A percentile compares a stretch with the other conserved stretches of the same genome.
phyloP scores from a whole-genome alignment of 202 grass and related monocot species.

The Zoysia matrella region DNA sequence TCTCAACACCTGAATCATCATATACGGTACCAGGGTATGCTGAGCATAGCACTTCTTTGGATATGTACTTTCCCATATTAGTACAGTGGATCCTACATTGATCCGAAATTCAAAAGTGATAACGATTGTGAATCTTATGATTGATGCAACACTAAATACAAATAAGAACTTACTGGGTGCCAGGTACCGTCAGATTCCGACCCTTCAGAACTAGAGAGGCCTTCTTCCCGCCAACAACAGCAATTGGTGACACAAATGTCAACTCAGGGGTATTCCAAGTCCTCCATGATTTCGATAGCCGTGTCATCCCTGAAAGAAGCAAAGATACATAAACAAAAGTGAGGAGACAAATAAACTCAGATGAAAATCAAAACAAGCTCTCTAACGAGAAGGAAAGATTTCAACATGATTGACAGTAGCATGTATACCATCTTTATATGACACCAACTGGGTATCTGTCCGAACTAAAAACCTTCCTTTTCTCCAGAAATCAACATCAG shows the following conservation, averaged over 20 bases:
- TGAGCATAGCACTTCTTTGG: too few relatives aligned
- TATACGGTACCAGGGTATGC: too few relatives aligned
- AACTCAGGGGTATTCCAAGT: slow-evolving; percentile 91
- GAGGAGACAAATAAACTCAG: not conserved
- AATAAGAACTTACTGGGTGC: slow-evolving; percentile 81
- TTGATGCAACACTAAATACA: slow-evolving; percentile 5
- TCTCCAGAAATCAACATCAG: too few relatives aligned
- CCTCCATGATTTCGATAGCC: too few relatives aligned
- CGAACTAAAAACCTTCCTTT: too few relatives aligned
- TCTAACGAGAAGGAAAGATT: not conserved
- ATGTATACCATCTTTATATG: slow-evolving; percentile 79
- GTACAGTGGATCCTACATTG: too few relatives aligned
- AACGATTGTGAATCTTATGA: not conserved
- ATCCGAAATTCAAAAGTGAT: not conserved
- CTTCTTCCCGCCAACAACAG: slow-evolving; percentile 81
- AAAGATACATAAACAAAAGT: too few relatives aligned
- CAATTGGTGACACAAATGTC: slow-evolving; percentile 90
- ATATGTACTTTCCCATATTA: too few relatives aligned
- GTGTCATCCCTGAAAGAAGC: slow-evolving; percentile 37
- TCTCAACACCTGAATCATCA: too few relatives aligned
- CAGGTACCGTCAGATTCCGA: slow-evolving; percentile 91
- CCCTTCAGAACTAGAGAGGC: slow-evolving; percentile 83
- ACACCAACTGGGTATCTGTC: slow-evolving; percentile 77
- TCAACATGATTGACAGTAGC: too few relatives aligned
- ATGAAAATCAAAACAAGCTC: slow-evolving; percentile 36